A percentile compares a stretch with the other conserved stretches of the same genome.
Conservation (phyloP, 2,329 filamentous ascomycete genomes). For the Botrytis paeoniae region DNA sequence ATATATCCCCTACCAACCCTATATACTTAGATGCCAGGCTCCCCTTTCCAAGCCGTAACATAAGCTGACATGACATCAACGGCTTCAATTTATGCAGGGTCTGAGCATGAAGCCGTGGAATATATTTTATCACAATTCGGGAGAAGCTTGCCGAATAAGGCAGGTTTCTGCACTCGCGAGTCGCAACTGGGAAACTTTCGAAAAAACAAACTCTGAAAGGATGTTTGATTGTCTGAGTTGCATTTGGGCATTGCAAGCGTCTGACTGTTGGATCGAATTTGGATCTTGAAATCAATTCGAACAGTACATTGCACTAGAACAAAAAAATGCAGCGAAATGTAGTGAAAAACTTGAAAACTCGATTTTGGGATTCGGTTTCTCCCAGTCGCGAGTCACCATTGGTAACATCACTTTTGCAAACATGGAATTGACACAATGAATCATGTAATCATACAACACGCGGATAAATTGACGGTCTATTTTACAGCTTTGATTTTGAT, state of each 20-base stretch:
- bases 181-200: not conserved
- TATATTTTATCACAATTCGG: not conserved
- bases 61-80: conserved; percentile 3
- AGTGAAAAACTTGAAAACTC: not conserved
- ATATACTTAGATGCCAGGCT: not conserved
- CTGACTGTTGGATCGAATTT: not conserved
- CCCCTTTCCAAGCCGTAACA: not conserved
- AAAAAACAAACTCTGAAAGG: not conserved
- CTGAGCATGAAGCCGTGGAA: not conserved
- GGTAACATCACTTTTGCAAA: not conserved
- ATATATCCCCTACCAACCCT: not conserved
- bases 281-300: not conserved
- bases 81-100: not conserved
- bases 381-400: not conserved
- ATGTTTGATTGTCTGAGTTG: not conserved
- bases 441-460: conserved; percentile 14
- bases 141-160: not conserved
- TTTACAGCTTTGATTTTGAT: conserved; percentile 37
- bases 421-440: not conserved
- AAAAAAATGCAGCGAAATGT: not conserved
- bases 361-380: not conserved
- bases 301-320: not conserved
- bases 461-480: conserved; percentile 37
- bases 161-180: not conserved
- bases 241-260: not conserved